Evolutionary conservation across 1,284 basidiomycete genomes (phyloP), one percentile per base, ranked within the genome.

Genomic region (Cutaneotrichosporon dermatis): DNA sequence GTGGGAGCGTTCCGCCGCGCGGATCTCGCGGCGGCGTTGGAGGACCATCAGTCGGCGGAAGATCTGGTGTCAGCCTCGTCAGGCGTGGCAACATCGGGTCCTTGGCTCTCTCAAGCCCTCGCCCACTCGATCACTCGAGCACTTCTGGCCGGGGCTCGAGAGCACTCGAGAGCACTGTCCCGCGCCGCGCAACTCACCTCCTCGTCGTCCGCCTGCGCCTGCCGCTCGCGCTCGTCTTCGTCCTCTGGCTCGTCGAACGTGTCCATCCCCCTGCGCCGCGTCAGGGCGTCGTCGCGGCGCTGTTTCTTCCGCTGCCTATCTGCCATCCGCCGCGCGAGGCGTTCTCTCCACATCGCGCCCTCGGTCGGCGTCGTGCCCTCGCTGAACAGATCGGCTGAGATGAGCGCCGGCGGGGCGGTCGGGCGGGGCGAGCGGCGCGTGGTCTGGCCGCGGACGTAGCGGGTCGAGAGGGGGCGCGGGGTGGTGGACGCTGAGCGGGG

Each of bases 191-290:
- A 4, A 64, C 69, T 50, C 55, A 75, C 75, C 69, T 76, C 75
- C 49, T 76, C 75, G 46, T 76, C 75, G 53, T 75, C 75, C 16
- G 62, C 64, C 57, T 73, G 67, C 6, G 72, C 74, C 60, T 61
- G 66, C 13, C 66, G 44, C 53, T 70, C 73, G 7, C 66, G 67
- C 48, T 71, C 71, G 35, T 72, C 74, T 34, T 73, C 70, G 58
- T 72, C 68, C 25, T 46, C 54, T 44, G 62, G 59, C 9, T 49
- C 62, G 5, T 54, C 54, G n/a, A 37, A 57, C 10, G 50, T 41
- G 11, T 51, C 41, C 3, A 60, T 60, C 25, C 70, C 67, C 25
- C 74, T 58, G 33, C 72, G 54, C 12, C 63, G 57, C 13, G 67
- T 60, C 37, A 75, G 43, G 50, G 72, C 68, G 4, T 33, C 56